Percentiles rank a stretch among this genome's conserved stretches.
Evolutionary conservation across 306 rosid species (phyloP).

Genomic region (Datisca glomerata): DNA sequence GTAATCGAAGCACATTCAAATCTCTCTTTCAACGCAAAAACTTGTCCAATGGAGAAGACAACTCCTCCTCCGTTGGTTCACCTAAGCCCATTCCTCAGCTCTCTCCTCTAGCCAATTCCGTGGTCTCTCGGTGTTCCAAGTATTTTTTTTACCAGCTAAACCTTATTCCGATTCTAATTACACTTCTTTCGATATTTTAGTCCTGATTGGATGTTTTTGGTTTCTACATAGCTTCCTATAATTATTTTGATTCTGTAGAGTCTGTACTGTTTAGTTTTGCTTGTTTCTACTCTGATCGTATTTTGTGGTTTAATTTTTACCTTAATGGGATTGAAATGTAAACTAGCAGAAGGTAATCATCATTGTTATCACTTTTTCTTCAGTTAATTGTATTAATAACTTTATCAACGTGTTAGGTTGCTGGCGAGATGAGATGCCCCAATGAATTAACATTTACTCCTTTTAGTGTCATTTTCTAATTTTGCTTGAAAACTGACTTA

Average conservation of each 20-base stretch:
- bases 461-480: too few species aligned
- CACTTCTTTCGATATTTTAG: background rate
- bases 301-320: background rate
- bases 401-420: too few species aligned
- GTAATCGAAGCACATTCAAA: slow-evolving; percentile 26
- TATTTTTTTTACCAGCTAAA: too few species aligned
- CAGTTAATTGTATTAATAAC: too few species aligned
- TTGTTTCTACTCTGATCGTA: background rate
- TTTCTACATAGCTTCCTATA: background rate
- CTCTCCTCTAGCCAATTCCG: slow-evolving; percentile 71
- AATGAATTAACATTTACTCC: too few species aligned
- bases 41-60: slow-evolving; percentile 12
- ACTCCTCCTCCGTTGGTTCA: slow-evolving; percentile 20
- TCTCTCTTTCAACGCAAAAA: slow-evolving; percentile 41
- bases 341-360: too few species aligned
- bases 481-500: too few species aligned
- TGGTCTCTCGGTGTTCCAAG: slow-evolving; percentile 76
- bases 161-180: too few species aligned
- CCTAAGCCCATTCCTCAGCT: slow-evolving; percentile 60
- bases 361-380: too few species aligned
- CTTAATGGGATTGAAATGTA: background rate
- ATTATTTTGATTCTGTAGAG: background rate
- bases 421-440: too few species aligned
- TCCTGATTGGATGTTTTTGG: background rate
- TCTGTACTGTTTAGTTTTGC: too few species aligned